Conservation (phyloP, 331 rosid genomes). For the Rhamnella rubrinervis region DNA sequence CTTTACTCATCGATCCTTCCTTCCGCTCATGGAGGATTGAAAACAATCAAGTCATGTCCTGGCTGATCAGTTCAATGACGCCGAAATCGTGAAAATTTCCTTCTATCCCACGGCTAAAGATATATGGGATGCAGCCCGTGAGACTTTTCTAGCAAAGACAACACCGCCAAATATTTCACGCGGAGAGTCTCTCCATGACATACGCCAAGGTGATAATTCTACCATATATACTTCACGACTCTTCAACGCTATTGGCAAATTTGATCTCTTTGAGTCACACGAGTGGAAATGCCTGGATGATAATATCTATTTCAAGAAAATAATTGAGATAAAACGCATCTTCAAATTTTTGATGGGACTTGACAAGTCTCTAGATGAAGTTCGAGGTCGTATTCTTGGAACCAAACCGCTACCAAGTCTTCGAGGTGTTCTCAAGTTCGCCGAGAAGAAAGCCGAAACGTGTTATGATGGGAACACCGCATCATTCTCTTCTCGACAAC, state of each 20-base stretch:
- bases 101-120: neutral
- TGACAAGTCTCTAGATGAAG: neutral
- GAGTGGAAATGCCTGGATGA: neutral
- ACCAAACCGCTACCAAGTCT: constrained; percentile 2
- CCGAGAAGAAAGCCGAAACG: neutral
- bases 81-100: no score
- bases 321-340: neutral
- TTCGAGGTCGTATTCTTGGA: neutral
- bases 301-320: neutral
- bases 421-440: no score
- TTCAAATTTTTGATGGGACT: constrained; percentile 3
- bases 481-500: no score
- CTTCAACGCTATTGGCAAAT: neutral
- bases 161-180: neutral
- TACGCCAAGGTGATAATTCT: neutral
- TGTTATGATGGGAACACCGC: neutral
- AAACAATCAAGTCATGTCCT: neutral
- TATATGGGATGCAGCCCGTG: constrained; percentile 11
- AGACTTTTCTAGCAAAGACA: neutral
- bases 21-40: neutral
- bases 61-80: constrained; percentile 12
- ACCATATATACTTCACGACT: neutral
- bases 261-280: neutral
- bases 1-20: neutral
- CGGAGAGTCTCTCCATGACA: neutral